Evolutionary conservation across 177 flowering plant genomes (phyloP), one percentile per base, ranked within the genome.

Genomic region (Vitis hybrid): DNA sequence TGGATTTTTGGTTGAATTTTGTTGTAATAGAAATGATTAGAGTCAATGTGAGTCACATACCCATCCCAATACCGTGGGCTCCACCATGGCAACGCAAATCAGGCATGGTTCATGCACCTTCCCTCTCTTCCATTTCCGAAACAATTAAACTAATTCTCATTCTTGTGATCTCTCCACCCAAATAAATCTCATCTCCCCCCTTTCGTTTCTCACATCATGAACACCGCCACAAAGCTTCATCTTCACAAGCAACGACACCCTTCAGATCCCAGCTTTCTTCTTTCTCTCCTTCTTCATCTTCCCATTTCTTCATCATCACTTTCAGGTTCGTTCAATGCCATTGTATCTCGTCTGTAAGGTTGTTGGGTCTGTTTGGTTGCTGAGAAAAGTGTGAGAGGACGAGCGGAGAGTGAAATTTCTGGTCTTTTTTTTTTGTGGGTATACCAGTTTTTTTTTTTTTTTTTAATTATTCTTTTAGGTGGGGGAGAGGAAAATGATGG

Each of bases 21-120:
- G 9, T 38, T 11, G 18, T 14, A 55, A 55, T 17, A 14, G 58
- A 5, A 55, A 55, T 14, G 58, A 19, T 58, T 58, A 58, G 11
- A 18, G 8, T 20, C 28, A 20, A 58, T 55, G 17, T 14, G 18
- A 55, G 58, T 3, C 7, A 55, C 58, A 58, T 11, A 18, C 24
- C 5, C 5, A 38, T 38, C 47, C 47, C 47, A 38, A 38, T 38
- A 38, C 47, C 47, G 62, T 11, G 67, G 83, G 83, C 22, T 72
- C 83, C 83, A 75, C 64, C 28, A 33, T 13, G 14, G 54, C 47
- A 65, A 24, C 11, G 47, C 59, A 61, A 59, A 62, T 51, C 59
- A 13, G 66, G 10, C 49, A 49, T 58, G 79, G 79, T 81, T 72
- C 83, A 78, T 81, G 83, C 79, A 81, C 69, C 75, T 72, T 28